Percentiles rank a stretch among this genome's conserved stretches.
Conservation (phyloP, 2,329 filamentous ascomycete species). For the Magnaporthiopsis rhizophila region DNA sequence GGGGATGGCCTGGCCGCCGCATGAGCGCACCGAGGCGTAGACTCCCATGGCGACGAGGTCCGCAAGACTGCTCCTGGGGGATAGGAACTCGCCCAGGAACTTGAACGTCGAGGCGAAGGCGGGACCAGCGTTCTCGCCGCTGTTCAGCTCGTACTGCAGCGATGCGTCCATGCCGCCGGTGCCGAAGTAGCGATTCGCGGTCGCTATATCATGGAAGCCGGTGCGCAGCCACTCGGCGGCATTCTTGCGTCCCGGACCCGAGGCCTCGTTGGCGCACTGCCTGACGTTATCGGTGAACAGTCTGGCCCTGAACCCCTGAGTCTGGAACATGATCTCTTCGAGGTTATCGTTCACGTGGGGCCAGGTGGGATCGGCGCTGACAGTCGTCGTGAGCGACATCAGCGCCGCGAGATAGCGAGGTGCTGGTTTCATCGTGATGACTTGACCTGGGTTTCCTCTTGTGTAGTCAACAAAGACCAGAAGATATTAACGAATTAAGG, state of each 20-base stretch:
- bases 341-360: constrained; percentile 51
- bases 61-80: constrained; percentile 41
- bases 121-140: constrained; percentile 47
- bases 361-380: constrained; percentile 48
- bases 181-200: constrained; percentile 37
- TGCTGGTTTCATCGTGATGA: neutral
- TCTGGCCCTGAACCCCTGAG: constrained; percentile 43
- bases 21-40: constrained; percentile 49
- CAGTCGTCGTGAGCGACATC: constrained; percentile 10
- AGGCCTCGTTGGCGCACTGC: constrained; percentile 46
- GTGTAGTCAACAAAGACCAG: neutral
- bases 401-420: neutral
- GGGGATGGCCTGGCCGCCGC: constrained; percentile 48
- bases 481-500: neutral
- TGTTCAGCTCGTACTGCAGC: constrained; percentile 48
- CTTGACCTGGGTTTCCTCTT: neutral
- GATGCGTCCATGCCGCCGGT: constrained; percentile 52
- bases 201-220: constrained; percentile 55
- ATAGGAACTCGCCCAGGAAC: constrained; percentile 46
- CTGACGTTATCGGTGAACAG: constrained; percentile 49
- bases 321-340: constrained; percentile 56
- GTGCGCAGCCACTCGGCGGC: constrained; percentile 55
- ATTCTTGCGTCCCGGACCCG: constrained; percentile 46
- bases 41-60: constrained; percentile 52
- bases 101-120: constrained; percentile 45